Base-by-base conservation (phyloP, 2,329 filamentous ascomycete genomes). In the Esteya vermicola region DNA sequence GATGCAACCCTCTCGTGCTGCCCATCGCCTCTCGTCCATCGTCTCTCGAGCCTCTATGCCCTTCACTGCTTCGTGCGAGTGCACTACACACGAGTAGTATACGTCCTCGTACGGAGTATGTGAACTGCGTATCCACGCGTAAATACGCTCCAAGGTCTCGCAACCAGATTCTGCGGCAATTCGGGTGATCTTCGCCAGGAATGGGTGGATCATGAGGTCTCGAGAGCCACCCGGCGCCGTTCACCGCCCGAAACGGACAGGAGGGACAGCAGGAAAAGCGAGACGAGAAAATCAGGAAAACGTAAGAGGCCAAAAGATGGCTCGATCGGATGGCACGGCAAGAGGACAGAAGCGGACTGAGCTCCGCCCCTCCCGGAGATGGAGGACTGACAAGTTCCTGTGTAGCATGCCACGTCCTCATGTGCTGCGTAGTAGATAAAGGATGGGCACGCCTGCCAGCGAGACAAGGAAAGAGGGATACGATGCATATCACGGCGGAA, bases 201-300 rank as follows among this genome's bases (percentile, higher is more conserved):
- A 39, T 33, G 30, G 30, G 37, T 33, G 33, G 30, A 39, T 39
- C 37, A 39, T 33, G 30, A 30, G 37, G 21, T 10, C 22, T n/a
- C n/a, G n/a, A n/a, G n/a, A n/a, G n/a, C n/a, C n/a, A 18, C n/a
- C 18, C 14, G 20, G 18, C 20, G 18, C 35, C 8, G 27, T 39
- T 33, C 37, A 39, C 37, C 37, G 37, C 37, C 30, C 32, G 23
- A 34, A 34, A 22, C 4, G n/a, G 20, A 21, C 10, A 23, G 20
- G n/a, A n/a, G 31, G 31, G 31, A 33, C n/a, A 19, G 20, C 16
- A 33, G 7, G 16, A 33, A 20, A 33, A 18, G 20, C 18, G 16
- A 18, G 31, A 9, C 8, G 20, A 33, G n/a, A 33, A 20, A 33
- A 33, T n/a, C 28, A 13, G n/a, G 12, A n/a, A 31, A n/a, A 31